Conservation (phyloP, 805 yeast species). For the Candida tallmaniae region DNA sequence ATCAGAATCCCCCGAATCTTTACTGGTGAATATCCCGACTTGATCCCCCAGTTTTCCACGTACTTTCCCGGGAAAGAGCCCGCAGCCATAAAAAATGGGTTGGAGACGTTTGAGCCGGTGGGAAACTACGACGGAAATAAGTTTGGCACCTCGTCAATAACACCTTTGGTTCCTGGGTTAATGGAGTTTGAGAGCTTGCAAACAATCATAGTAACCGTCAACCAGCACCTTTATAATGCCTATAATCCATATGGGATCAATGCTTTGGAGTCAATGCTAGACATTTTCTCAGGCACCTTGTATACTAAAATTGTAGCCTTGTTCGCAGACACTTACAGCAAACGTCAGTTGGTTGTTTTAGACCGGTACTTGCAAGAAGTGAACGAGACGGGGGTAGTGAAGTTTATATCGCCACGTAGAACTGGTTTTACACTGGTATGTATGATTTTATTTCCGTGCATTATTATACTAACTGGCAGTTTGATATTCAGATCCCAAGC, state of each 20-base stretch:
- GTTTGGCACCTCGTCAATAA: slow-evolving; percentile 50
- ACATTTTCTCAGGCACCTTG: slow-evolving; percentile 35
- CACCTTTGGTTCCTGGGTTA: slow-evolving; percentile 36
- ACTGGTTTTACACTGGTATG: slow-evolving; percentile 31
- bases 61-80: slow-evolving; percentile 58
- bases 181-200: slow-evolving; percentile 32
- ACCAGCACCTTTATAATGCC: slow-evolving; percentile 36
- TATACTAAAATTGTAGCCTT: slow-evolving; percentile 17
- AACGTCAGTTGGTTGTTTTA: slow-evolving; percentile 12
- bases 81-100: slow-evolving; percentile 40
- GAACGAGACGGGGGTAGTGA: slow-evolving; percentile 2
- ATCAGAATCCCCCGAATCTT: slow-evolving; percentile 60
- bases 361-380: not conserved
- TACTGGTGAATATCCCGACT: slow-evolving; percentile 25
- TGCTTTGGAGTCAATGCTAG: slow-evolving; percentile 36
- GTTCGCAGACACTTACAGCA: slow-evolving; percentile 17
- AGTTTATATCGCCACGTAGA: slow-evolving; percentile 42
- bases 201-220: slow-evolving; percentile 41
- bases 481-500: slow-evolving; percentile 57
- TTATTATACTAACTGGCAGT: slow-evolving; percentile 16
- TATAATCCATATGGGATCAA: slow-evolving; percentile 29
- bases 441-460: slow-evolving; percentile 7
- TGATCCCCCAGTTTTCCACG: slow-evolving; percentile 53
- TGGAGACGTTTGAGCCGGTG: slow-evolving; percentile 24
- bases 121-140: slow-evolving; percentile 38